Base-by-base conservation (phyloP, 495 filamentous ascomycete species). In the Daldinia concentrica region DNA sequence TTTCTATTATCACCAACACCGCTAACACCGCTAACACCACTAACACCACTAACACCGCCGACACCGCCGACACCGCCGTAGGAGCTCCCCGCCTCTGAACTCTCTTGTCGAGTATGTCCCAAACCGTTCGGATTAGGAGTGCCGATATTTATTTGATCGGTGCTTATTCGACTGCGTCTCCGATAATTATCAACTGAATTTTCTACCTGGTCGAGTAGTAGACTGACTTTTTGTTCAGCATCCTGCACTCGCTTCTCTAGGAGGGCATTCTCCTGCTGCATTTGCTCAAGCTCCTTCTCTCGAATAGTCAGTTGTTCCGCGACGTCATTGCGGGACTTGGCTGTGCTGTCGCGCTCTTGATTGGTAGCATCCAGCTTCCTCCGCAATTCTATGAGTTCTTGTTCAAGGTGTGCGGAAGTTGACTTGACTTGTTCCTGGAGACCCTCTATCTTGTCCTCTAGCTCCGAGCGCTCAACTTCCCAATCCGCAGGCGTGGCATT, bases 171-270 rank as follows among this genome's bases (percentile, higher is more conserved):
- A 73, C 82, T 79, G 63, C 82, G 94, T 54, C 95, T 90, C 51
- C 95, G 91, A 79, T 97, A 98, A 74, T 95, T 95, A 78, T 95
- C 94, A 15, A 99, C 95, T 2, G 93, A 96, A 14, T 88, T 88
- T 75, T 94, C 94, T 32, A 99, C 93, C 74, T 98, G 95, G 77
- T 98, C 93, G 27, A 99, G 87, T 22, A 98, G 88, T 76, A 97
- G 88, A 43, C 91, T 92, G 52, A 98, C 96, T 73, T 95, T 96
- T 50, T 93, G 88, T 81, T 99, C 95, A 12, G 95, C 95, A 75
- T 97, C 94, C 32, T 89, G 82, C 9, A 94, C 95, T 39, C 95
- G 90, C 27, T 84, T 85, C 74, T 97, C 95, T 0, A 98, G 86
- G 59, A 89, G 78, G 0, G 78, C 79, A 74, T 98, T 97, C 76